phyloP scores from a whole-genome alignment of 108 stramenopile species.

The Phaeodactylum tricornutum region DNA sequence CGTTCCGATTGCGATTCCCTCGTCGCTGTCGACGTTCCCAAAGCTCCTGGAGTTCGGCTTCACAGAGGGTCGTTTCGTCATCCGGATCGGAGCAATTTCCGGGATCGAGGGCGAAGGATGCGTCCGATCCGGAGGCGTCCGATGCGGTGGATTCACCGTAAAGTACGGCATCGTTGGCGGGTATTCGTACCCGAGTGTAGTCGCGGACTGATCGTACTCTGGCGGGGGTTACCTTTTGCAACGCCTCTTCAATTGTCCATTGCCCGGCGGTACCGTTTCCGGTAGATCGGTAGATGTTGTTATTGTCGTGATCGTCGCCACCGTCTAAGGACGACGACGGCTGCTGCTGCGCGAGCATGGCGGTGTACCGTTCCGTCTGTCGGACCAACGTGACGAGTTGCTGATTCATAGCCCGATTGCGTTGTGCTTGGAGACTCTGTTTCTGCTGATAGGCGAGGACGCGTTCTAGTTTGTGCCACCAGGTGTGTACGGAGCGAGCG shows the following conservation, averaged over 20 bases:
- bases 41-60: constrained; percentile 35
- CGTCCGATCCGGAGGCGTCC: constrained; percentile 27
- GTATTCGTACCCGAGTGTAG: constrained; percentile 10
- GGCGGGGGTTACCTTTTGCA: constrained; percentile 7
- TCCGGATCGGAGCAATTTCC: constrained; percentile 16
- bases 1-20: background rate
- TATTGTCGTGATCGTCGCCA: constrained; percentile 2
- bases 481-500: constrained; percentile 30
- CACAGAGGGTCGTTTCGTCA: constrained; percentile 41
- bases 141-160: constrained; percentile 53
- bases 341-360: too few species aligned
- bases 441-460: constrained; percentile 78
- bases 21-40: constrained; percentile 6
- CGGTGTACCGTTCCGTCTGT: constrained; percentile 77
- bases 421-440: constrained; percentile 38
- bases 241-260: constrained; percentile 54
- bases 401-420: constrained; percentile 77
- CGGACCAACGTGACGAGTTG: constrained; percentile 67
- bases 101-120: constrained; percentile 6
- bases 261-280: constrained; percentile 1
- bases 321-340: too few species aligned
- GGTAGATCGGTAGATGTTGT: too few species aligned
- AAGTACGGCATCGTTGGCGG: constrained; percentile 11
- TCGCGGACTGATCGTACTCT: constrained; percentile 18
- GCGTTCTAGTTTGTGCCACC: constrained; percentile 77